Evolutionary conservation across 2,329 filamentous ascomycete genomes (phyloP).

Genomic region (Sporothrix phasma): DNA sequence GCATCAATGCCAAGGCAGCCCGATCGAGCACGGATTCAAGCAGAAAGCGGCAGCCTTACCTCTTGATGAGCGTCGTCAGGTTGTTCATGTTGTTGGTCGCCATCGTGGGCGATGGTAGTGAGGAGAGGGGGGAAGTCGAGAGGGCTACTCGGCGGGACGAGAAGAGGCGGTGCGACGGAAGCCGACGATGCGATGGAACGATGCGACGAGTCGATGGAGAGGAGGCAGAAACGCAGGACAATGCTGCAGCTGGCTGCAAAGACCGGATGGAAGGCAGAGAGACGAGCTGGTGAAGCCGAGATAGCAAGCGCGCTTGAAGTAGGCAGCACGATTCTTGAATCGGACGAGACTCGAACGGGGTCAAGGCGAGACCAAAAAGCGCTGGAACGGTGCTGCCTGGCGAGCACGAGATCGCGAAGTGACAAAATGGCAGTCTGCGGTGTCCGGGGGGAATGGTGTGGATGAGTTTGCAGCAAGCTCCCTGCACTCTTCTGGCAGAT

Average conservation of each 20-base stretch:
- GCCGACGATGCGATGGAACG: background rate
- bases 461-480: background rate
- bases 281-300: background rate
- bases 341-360: background rate
- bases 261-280: background rate
- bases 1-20: background rate
- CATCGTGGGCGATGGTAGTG: conserved; percentile 39
- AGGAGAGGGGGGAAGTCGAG: background rate
- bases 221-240: background rate
- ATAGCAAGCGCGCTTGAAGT: background rate
- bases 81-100: conserved; percentile 85
- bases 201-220: background rate
- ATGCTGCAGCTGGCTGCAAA: background rate
- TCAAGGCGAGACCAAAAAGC: background rate
- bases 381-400: conserved; percentile 1
- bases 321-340: conserved; percentile 2
- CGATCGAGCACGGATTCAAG: background rate
- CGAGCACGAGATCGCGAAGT: background rate
- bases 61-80: conserved; percentile 92
- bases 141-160: background rate
- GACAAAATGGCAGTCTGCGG: background rate
- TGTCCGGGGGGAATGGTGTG: background rate
- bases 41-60: conserved; percentile 47
- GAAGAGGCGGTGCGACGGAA: background rate
- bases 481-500: conserved; percentile 11